Evolutionary conservation across 2,329 filamentous ascomycete species (phyloP).

Genomic region (Fusarium lateritium): DNA sequence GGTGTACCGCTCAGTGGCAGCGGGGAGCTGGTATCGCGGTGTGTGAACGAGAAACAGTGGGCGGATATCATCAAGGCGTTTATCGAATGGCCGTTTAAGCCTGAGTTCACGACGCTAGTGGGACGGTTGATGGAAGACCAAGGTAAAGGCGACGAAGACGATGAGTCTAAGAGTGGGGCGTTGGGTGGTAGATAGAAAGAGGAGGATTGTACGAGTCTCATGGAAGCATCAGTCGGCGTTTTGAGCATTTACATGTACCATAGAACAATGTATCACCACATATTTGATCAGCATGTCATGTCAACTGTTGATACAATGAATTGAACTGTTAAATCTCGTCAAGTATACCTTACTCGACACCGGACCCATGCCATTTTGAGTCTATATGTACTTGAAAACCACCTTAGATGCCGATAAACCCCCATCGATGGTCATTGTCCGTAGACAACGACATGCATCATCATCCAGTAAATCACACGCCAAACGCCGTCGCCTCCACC

Average conservation of each 20-base stretch:
- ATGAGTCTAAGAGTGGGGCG: slow-evolving; percentile 45
- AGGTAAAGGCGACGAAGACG: slow-evolving; percentile 40
- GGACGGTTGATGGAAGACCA: slow-evolving; percentile 56
- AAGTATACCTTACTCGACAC: slow-evolving; percentile 26
- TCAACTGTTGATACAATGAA: slow-evolving; percentile 37
- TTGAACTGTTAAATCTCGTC: slow-evolving; percentile 25
- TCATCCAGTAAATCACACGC: slow-evolving; percentile 26
- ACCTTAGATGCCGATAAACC: slow-evolving; percentile 25
- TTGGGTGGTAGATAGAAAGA: slow-evolving; percentile 9
- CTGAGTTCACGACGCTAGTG: slow-evolving; percentile 65
- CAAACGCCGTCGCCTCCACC: slow-evolving; percentile 43
- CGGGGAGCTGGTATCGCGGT: slow-evolving; percentile 61
- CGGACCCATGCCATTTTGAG: slow-evolving; percentile 23
- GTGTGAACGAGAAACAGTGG: slow-evolving; percentile 69
- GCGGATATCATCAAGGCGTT: slow-evolving; percentile 72
- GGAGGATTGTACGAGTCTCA: not conserved
- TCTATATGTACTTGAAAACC: slow-evolving; percentile 37
- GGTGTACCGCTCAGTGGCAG: slow-evolving; percentile 59
- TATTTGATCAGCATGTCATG: slow-evolving; percentile 1
- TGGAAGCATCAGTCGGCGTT: slow-evolving; percentile 19
- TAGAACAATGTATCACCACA: slow-evolving; percentile 1
- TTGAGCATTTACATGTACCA: slow-evolving; percentile 7
- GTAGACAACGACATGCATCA: slow-evolving; percentile 36
- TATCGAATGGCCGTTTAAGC: slow-evolving; percentile 76
- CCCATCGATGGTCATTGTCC: slow-evolving; percentile 25